These are phyloP conservation scores for Thraustochytrium striatum DNA, from an alignment of 352 stramenopile genomes.

Conservation along the genomic window DNA sequence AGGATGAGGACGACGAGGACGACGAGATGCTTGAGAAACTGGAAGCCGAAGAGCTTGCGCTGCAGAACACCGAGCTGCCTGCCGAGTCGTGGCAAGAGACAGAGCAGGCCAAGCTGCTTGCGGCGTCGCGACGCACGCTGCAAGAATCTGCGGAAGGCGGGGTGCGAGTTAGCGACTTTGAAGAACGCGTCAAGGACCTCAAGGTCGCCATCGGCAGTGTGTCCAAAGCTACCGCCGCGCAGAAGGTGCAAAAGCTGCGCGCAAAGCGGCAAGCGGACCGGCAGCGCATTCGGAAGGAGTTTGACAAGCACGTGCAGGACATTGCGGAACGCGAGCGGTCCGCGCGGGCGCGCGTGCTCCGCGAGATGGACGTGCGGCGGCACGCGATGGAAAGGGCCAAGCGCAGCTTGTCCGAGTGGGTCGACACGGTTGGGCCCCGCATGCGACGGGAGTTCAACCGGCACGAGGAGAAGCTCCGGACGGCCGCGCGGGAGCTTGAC, in stretches of 20 bases:
- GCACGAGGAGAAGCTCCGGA: background rate
- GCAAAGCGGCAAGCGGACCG: background rate
- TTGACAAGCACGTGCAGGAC: background rate
- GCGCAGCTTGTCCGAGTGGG: background rate
- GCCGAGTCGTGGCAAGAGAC: background rate
- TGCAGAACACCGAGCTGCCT: background rate
- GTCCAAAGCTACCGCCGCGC: conserved; percentile 8
- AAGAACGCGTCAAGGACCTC: background rate
- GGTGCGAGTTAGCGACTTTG: background rate
- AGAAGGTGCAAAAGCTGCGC: background rate
- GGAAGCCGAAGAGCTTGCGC: background rate
- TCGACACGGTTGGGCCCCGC: background rate
- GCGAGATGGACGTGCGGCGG: background rate
- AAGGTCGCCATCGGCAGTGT: conserved; percentile 35
- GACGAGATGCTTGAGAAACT: conserved; percentile 34
- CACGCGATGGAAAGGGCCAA: background rate
- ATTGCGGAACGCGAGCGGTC: background rate
- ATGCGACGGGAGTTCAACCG: conserved; percentile 4
- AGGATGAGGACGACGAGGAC: conserved; percentile 13
- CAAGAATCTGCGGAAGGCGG: background rate
- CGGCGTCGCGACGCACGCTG: background rate
- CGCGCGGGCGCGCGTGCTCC: conserved; percentile 6
- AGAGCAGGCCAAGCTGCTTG: background rate
- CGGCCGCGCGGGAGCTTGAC: background rate
- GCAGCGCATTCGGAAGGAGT: conserved; percentile 9